Evolutionary conservation across 768 basidiomycete species (phyloP), one percentile per base, ranked within the genome.

Genomic region (Solioccasus polychromus): DNA sequence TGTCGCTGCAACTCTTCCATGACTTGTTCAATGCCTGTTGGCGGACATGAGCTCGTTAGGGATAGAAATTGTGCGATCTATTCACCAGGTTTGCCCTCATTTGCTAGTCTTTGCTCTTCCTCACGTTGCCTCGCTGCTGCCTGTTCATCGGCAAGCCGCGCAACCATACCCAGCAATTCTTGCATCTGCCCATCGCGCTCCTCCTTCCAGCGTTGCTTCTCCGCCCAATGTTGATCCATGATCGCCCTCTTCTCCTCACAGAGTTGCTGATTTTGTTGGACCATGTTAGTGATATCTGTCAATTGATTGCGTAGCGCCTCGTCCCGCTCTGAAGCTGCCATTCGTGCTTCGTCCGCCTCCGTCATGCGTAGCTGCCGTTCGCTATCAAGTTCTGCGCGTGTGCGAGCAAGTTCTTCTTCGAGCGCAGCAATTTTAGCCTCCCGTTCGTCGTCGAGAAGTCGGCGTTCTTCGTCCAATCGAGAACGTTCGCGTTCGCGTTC

Each of bases 271-370:
- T 88, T 83, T 46, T 83, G 80, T 45, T 85, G 80, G 12, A 91
- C 71, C 42, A 88, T 60, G 50, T 84, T 83, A 1, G 88, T 83
- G 51, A 92, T 78, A 48, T 91, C 88, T 5, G 61, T 68, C 12
- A 92, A 63, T 52, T 89, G 87, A 30, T 62, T 69, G 26, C 79
- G 72, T 34, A 87, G 61, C 8, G 67, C 73, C 12, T 84, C 80
- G 50, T 83, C 79, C 6, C 81, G 76, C 45, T 87, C 85, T 30
- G 69, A 58, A 26, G 71, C 68, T 38, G 83, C 85, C 58, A 88
- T 84, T 25, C 78, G 71, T 17, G 75, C 72, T 50, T 85, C 84
- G 2, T 80, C 71, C 35, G 83, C 82, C 44, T 84, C 80, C 1
- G 78, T 75, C 14, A 70, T 54, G 11, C 82, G 71, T 42, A 77